These are phyloP conservation scores for Dothideomycetes sp. DNA, from an alignment of 2,329 filamentous ascomycete species.

Conservation along the genomic window DNA sequence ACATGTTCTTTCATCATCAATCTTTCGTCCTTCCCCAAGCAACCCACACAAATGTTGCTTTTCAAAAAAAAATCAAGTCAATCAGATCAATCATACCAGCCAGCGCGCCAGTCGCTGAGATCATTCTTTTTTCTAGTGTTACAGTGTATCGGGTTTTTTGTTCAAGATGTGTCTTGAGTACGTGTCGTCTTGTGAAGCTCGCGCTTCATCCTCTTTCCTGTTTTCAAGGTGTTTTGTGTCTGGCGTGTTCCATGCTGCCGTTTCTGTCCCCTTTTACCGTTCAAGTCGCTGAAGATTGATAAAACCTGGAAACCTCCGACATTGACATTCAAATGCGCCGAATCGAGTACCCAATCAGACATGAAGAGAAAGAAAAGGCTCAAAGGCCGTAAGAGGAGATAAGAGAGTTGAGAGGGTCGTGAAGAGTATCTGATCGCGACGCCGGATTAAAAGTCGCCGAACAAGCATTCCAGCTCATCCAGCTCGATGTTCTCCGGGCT, in stretches of 20 bases:
- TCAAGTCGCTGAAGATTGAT: neutral
- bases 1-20: neutral
- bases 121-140: neutral
- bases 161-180: neutral
- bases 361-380: neutral
- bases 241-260: neutral
- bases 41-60: neutral
- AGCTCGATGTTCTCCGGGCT: constrained; percentile 85
- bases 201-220: neutral
- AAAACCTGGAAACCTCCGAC: neutral
- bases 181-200: neutral
- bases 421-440: neutral
- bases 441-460: constrained; percentile 44
- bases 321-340: no score
- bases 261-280: neutral
- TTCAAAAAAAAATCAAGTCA: neutral
- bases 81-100: neutral
- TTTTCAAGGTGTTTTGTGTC: neutral
- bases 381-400: neutral
- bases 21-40: neutral
- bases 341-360: no score
- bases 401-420: neutral
- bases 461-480: constrained; percentile 81
- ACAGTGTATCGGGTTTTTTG: neutral
- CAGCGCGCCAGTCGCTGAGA: neutral